Conservation (phyloP, 768 basidiomycete species). For the Agrocybe chaxingu region DNA sequence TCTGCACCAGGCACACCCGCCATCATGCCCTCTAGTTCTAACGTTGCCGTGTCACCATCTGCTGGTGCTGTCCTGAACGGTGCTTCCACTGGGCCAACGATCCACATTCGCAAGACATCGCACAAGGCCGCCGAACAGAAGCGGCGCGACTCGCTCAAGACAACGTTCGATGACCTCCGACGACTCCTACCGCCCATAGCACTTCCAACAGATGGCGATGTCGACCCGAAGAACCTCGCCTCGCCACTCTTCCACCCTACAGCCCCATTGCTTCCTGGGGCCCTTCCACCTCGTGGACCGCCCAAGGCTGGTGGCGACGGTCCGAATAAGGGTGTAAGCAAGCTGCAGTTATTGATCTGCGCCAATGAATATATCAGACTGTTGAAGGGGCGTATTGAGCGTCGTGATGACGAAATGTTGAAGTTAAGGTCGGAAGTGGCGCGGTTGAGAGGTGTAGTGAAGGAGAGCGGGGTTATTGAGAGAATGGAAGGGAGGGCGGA, state of each 20-base stretch:
- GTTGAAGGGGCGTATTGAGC: conserved; percentile 73
- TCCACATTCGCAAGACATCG: conserved; percentile 66
- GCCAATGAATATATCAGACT: conserved; percentile 85
- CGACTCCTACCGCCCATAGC: conserved; percentile 85
- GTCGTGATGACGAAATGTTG: conserved; percentile 77
- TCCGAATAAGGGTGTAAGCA: conserved; percentile 94
- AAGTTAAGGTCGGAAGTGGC: conserved; percentile 63
- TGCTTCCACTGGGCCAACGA: conserved; percentile 15
- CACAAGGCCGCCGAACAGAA: conserved; percentile 98
- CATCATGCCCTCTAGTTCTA: neutral
- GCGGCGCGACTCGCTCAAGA: conserved; percentile 93
- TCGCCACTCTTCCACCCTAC: conserved; percentile 34
- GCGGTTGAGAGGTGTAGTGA: conserved; percentile 51
- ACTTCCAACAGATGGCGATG: conserved; percentile 57
- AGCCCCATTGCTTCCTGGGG: conserved; percentile 80
- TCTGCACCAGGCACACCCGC: conserved; percentile 11
- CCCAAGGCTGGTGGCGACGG: conserved; percentile 83
- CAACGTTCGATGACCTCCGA: conserved; percentile 85
- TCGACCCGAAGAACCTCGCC: conserved; percentile 12
- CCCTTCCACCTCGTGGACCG: conserved; percentile 85
- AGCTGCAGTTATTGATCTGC: conserved; percentile 86
- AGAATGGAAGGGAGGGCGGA: conserved; percentile 40
- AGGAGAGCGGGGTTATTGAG: conserved; percentile 51
- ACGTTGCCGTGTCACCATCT: conserved; percentile 9
- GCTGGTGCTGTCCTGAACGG: neutral